These are phyloP conservation scores for Calonectria pauciramosa DNA, from an alignment of 2,329 filamentous ascomycete species.

Conservation along the genomic window DNA sequence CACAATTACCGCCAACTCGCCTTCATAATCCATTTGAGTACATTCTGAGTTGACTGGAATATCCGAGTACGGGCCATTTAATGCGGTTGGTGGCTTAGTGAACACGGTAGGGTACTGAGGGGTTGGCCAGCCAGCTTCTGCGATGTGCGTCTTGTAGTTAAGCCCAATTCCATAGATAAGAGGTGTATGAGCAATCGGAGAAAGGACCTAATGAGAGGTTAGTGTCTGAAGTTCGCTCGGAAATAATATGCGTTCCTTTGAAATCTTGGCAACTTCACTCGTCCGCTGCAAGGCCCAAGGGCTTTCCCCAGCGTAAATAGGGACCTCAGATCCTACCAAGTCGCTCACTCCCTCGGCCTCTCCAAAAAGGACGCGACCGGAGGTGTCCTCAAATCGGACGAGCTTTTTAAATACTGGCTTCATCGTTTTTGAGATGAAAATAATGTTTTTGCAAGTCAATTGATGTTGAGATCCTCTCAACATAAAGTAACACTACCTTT, in stretches of 20 bases:
- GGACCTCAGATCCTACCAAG: background rate
- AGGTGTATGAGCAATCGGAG: background rate
- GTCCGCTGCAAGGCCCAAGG: background rate
- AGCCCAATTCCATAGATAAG: constrained; percentile 15
- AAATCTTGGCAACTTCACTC: background rate
- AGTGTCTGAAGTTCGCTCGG: background rate
- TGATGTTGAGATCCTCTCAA: background rate
- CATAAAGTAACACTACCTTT: background rate
- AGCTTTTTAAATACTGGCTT: background rate
- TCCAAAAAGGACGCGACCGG: background rate
- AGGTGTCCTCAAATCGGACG: constrained; percentile 6
- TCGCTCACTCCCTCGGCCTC: background rate
- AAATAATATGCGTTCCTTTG: background rate
- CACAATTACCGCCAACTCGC: constrained; percentile 7
- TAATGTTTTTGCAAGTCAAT: background rate
- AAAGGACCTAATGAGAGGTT: background rate
- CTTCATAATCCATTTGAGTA: constrained; percentile 17
- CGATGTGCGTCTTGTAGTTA: constrained; percentile 19
- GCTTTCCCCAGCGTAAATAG: background rate
- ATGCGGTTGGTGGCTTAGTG: constrained; percentile 12
- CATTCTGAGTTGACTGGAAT: background rate
- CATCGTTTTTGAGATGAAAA: background rate
- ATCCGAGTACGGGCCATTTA: constrained; percentile 1
- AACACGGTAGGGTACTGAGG: constrained; percentile 12
- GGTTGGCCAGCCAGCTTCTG: constrained; percentile 10